Evolutionary conservation across 2,329 filamentous ascomycete species (phyloP).

Genomic region (Diaporthe sp.): DNA sequence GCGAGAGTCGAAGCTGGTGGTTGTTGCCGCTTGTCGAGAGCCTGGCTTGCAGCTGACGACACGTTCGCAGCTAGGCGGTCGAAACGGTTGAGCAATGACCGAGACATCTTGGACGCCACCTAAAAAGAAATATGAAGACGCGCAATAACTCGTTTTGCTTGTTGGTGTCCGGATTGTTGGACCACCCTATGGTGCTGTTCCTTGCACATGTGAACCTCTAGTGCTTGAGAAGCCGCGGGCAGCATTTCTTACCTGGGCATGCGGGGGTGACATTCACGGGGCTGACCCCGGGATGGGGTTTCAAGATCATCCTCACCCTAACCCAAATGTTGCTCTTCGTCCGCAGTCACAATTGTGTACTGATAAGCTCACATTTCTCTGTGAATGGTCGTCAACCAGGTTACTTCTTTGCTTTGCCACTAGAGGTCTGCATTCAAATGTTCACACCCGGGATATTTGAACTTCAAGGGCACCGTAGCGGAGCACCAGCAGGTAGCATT

Average conservation of each 20-base stretch:
- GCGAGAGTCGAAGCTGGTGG: neutral
- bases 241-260: neutral
- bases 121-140: neutral
- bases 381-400: neutral
- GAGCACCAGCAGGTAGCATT: neutral
- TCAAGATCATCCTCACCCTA: neutral
- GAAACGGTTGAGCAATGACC: slow-evolving; percentile 22
- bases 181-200: neutral
- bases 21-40: slow-evolving; percentile 2
- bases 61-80: slow-evolving; percentile 30
- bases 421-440: neutral
- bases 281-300: neutral
- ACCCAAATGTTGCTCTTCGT: neutral
- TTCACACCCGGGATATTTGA: neutral
- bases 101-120: neutral
- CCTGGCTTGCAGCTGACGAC: slow-evolving; percentile 14
- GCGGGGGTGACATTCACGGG: neutral
- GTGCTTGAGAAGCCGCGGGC: neutral
- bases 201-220: neutral
- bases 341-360: neutral
- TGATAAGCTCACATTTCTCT: neutral
- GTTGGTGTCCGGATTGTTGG: neutral
- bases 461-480: neutral
- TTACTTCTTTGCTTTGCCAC: neutral
- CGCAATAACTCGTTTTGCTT: neutral